phyloP scores from a whole-genome alignment of 495 filamentous ascomycete species.

The Hypoxylon lenormandii region DNA sequence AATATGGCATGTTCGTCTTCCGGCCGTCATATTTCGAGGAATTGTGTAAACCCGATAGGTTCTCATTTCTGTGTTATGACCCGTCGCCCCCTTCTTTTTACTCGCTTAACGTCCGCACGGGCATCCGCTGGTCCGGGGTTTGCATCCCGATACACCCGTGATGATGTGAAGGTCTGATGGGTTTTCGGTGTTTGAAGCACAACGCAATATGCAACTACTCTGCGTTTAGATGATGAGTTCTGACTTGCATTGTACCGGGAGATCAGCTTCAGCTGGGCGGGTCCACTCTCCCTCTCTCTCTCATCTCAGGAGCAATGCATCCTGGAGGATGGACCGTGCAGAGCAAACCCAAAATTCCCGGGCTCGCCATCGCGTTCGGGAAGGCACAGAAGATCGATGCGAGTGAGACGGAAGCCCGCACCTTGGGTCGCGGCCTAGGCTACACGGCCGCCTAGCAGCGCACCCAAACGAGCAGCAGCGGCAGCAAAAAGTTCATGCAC shows the following conservation, averaged over 20 bases:
- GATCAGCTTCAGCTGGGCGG: conserved; percentile 53
- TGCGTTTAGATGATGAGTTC: conserved; percentile 12
- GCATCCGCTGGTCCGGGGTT: conserved; percentile 15
- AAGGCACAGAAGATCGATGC: conserved; percentile 60
- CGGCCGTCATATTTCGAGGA: no score
- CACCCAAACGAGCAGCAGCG: conserved; percentile 56
- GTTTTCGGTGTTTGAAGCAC: not conserved
- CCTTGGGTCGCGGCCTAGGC: conserved; percentile 58
- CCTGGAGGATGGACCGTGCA: conserved; percentile 53
- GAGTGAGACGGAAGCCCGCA: conserved; percentile 55
- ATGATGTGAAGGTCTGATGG: conserved; percentile 50
- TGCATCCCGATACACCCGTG: conserved; percentile 56
- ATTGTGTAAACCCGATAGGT: no score
- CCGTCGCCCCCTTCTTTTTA: not conserved
- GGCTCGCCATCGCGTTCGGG: conserved; percentile 63
- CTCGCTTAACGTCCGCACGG: not conserved
- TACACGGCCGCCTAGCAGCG: conserved; percentile 63
- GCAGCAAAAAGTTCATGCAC: conserved; percentile 64
- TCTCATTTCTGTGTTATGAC: not conserved
- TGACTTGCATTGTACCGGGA: conserved; percentile 46
- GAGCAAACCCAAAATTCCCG: conserved; percentile 54
- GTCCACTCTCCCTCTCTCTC: conserved; percentile 60
- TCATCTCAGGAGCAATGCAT: conserved; percentile 57
- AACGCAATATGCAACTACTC: conserved; percentile 4
- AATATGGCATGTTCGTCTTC: no score